phyloP scores from a whole-genome alignment of 768 basidiomycete genomes.

The Lentinula sp. region DNA sequence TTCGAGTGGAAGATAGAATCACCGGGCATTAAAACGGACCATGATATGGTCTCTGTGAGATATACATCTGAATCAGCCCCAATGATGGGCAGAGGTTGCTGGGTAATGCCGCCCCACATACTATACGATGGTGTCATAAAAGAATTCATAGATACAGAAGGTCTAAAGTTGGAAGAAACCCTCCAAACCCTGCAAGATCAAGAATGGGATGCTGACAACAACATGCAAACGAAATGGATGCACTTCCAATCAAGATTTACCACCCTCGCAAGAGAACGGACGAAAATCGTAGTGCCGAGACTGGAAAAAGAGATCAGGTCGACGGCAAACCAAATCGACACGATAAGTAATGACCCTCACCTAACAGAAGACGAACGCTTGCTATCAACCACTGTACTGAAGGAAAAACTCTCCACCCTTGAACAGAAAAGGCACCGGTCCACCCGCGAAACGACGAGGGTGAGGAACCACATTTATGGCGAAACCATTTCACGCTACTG shows the following conservation, averaged over 20 bases:
- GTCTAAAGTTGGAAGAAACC: not conserved
- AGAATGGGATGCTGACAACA: not conserved
- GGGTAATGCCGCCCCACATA: no score
- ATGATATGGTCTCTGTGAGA: no score
- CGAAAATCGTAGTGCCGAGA: slow-evolving; percentile 8
- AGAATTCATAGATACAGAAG: not conserved
- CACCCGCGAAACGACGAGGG: not conserved
- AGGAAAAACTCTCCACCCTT: slow-evolving; percentile 3
- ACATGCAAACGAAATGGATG: slow-evolving; percentile 5
- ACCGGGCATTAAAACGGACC: no score
- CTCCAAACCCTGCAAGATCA: slow-evolving; percentile 1
- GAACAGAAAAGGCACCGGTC: not conserved
- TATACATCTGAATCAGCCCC: slow-evolving; percentile 10
- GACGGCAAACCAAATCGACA: slow-evolving; percentile 1
- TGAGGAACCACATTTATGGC: slow-evolving; percentile 8
- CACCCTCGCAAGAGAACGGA: slow-evolving; percentile 4
- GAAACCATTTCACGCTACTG: slow-evolving; percentile 17
- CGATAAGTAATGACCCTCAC: not conserved
- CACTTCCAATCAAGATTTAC: slow-evolving; percentile 7
- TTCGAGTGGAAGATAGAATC: no score
- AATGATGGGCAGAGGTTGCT: not conserved
- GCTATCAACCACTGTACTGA: not conserved
- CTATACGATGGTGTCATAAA: no score
- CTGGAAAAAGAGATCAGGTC: not conserved
- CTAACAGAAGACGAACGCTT: not conserved